Base-by-base conservation (phyloP, 2,329 filamentous ascomycete genomes). In the Aspergillus fischeri region DNA sequence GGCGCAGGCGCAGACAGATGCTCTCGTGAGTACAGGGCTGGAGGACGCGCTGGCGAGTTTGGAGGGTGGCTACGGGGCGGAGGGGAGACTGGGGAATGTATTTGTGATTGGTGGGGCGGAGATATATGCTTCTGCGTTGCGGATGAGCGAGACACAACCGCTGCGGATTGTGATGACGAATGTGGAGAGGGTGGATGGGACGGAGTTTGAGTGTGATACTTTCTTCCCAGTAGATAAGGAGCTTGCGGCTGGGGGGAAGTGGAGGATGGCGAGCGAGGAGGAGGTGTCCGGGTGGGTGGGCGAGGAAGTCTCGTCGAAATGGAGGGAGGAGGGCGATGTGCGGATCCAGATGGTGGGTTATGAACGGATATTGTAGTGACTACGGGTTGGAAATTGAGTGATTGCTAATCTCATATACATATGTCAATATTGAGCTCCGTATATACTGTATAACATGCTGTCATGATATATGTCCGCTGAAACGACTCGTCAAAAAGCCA, bases 31-130 rank as follows among this genome's bases (percentile, higher is more conserved):
- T 3, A 69, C 74, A 1, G 86, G 86, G 10, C 72, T 91, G 3
- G 81, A 85, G 55, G 75, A 78, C 51, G 86, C 86, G 3, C 63
- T 90, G 45, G 67, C 68, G 50, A 67, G 65, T 28, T 69, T 81
- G 50, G 70, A 72, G 53, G 52, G 52, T 28, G 51, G 44, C 48
- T 70, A 63, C 56, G 63, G 60, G 44, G 51, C 56, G 29, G 35
- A 60, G 49, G 65, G 63, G 47, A 67, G 60, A 11, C 65, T 86
- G 35, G 83, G 81, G 8, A 83, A 83, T 65, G 81, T 91, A 3
- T 97, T 92, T 73, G 84, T 97, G 47, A 97, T 99, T 67, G 94
- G 94, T 25, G 94, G 94, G 4, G 89, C 86, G 55, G 88, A 92
- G 76, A 87, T 97, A 63, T 99, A 97, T 75, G 79, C 78, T 42